Evolutionary conservation across 176 grass and related monocot genomes (phyloP).

Genomic region (Poa annua): DNA sequence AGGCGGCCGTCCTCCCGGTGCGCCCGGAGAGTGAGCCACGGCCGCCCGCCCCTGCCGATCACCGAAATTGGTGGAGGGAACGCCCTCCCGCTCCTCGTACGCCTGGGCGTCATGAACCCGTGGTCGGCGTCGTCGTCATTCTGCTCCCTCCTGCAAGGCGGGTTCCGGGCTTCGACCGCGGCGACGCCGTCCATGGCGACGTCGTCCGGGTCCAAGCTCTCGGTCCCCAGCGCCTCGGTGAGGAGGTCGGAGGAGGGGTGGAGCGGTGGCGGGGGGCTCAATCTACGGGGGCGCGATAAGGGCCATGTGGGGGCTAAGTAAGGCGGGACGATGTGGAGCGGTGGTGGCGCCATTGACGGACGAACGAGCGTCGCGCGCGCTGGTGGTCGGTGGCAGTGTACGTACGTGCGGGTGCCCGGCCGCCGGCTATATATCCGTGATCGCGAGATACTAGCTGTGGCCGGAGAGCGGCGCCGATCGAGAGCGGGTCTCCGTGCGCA

Average conservation of each 20-base stretch:
- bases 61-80: constrained; percentile 77
- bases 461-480: neutral
- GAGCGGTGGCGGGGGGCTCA: neutral
- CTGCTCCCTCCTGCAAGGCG: constrained; percentile 21
- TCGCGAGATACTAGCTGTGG: neutral
- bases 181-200: constrained; percentile 43
- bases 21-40: constrained; percentile 57
- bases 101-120: constrained; percentile 20
- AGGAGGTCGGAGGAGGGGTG: constrained; percentile 24
- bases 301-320: constrained; percentile 26
- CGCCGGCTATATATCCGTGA: constrained; percentile 16
- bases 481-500: constrained; percentile 24
- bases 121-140: neutral
- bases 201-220: constrained; percentile 61
- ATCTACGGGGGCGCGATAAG: neutral
- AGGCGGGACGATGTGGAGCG: neutral
- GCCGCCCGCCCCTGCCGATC: constrained; percentile 64
- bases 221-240: constrained; percentile 49
- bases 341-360: constrained; percentile 27
- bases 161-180: constrained; percentile 1
- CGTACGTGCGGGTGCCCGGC: neutral
- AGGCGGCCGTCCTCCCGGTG: constrained; percentile 62
- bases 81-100: constrained; percentile 49
- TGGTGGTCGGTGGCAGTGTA: neutral
- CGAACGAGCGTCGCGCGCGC: constrained; percentile 8